Percentiles rank a stretch among this genome's conserved stretches.
These are phyloP conservation scores for Apiotrichum brassicae DNA, from an alignment of 1,284 basidiomycete species.

Conservation along the genomic window DNA sequence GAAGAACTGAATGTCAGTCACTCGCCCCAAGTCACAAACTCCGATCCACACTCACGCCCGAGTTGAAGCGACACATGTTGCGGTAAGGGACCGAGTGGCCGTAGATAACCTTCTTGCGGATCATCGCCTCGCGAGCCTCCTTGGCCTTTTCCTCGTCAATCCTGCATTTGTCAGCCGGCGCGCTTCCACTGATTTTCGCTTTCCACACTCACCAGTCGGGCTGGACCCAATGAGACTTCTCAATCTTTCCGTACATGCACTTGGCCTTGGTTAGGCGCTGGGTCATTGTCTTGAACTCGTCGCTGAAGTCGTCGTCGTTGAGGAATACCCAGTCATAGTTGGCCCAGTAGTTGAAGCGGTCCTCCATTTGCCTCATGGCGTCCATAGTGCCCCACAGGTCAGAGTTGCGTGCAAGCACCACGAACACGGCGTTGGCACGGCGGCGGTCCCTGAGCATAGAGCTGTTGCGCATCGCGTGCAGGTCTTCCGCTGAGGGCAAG, in stretches of 20 bases:
- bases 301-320: conserved; percentile 69
- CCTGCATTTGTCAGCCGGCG: conserved; percentile 32
- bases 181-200: background rate
- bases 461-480: background rate
- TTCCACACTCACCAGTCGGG: conserved; percentile 54
- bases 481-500: background rate
- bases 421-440: conserved; percentile 72
- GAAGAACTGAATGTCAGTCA: conserved; percentile 55
- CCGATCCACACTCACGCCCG: conserved; percentile 58
- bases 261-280: conserved; percentile 59
- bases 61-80: conserved; percentile 85
- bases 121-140: conserved; percentile 61
- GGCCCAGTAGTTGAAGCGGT: conserved; percentile 68
- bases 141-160: conserved; percentile 65
- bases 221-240: conserved; percentile 73
- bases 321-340: conserved; percentile 80
- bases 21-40: background rate
- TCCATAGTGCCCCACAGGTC: conserved; percentile 66
- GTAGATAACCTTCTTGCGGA: conserved; percentile 75
- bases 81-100: conserved; percentile 61
- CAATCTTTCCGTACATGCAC: conserved; percentile 75
- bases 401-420: conserved; percentile 70
- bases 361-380: conserved; percentile 48
- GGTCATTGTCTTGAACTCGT: conserved; percentile 69
- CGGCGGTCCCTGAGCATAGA: background rate